A percentile compares a stretch with the other conserved stretches of the same genome.
Evolutionary conservation across 345 rosid species (phyloP).

Genomic region (Cardamine chenopodiifolia): DNA sequence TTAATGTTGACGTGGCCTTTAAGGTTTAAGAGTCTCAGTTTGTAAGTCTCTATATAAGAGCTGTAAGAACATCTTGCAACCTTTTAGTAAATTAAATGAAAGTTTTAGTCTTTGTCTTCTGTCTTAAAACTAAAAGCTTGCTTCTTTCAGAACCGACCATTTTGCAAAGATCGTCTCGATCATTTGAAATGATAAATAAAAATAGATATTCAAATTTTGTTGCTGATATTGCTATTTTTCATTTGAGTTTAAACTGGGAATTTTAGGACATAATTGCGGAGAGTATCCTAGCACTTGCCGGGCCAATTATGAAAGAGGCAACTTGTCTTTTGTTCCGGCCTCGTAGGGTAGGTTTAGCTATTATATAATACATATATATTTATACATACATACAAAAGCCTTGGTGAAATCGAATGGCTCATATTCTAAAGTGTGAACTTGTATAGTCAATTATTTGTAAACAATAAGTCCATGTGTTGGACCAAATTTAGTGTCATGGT

Average conservation of each 20-base stretch:
- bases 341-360: neutral
- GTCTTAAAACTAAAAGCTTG: too few species aligned
- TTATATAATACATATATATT: neutral
- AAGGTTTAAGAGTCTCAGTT: too few species aligned
- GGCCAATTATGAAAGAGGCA: neutral
- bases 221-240: neutral
- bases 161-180: neutral
- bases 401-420: constrained; percentile 13
- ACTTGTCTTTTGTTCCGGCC: neutral
- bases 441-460: constrained; percentile 16
- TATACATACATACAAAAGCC: neutral
- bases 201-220: neutral
- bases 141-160: too few species aligned
- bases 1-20: too few species aligned
- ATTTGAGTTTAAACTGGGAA: neutral
- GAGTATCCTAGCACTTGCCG: neutral
- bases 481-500: constrained; percentile 11
- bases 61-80: too few species aligned
- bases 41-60: too few species aligned
- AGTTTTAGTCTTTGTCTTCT: too few species aligned
- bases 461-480: constrained; percentile 29
- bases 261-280: neutral
- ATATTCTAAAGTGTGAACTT: constrained; percentile 14
- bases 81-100: too few species aligned
- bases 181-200: neutral